Evolutionary conservation across 345 rosid genomes (phyloP), one percentile per base, ranked within the genome.

Genomic region (Anastatica hierochuntica): DNA sequence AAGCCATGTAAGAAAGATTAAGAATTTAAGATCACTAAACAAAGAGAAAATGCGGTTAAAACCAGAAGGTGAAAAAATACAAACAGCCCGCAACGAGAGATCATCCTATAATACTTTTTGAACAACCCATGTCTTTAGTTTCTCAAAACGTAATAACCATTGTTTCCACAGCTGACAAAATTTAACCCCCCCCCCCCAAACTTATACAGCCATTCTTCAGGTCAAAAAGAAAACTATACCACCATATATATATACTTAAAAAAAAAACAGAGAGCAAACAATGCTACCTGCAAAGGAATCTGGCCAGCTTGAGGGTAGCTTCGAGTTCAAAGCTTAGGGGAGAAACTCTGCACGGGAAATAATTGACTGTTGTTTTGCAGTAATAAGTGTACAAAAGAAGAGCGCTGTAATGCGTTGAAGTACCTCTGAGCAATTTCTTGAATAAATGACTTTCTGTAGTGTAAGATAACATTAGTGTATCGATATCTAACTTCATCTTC

Each of bases 271-370:
- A 45, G 35, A 46, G 61, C 48, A 46, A 31, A 60, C 33, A 53
- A 37, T 41, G 44, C 52, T 53, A 94, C 99, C 95, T 94, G 81
- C 94, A 88, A 52, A 94, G 92, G 73, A 80, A 94, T 72, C 99
- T 83, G 56, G 99, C 99, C 69, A 88, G 68, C 68, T 94, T 88
- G 67, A 88, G 74, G 15, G 80, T 83, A 58, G 94, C 95, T 78
- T 92, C 98, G 37, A 92, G 95, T 65, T 92, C 98, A 81, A 94
- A 94, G 79, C 92, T 85, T 61, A 94, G 61, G 10, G 97, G 99
- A 12, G 97, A 94, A 66, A 94, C 97, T 69, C 96, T 88, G 88
- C 72, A 77, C 34, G 50, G 34, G 50, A 46, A 52, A 51, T 20
- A 71, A 64, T 16, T 47, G 49, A 33, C 34, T 55, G 47, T 11